Base-by-base conservation (phyloP, 2,329 filamentous ascomycete species). In the Sclerotinia borealis region DNA sequence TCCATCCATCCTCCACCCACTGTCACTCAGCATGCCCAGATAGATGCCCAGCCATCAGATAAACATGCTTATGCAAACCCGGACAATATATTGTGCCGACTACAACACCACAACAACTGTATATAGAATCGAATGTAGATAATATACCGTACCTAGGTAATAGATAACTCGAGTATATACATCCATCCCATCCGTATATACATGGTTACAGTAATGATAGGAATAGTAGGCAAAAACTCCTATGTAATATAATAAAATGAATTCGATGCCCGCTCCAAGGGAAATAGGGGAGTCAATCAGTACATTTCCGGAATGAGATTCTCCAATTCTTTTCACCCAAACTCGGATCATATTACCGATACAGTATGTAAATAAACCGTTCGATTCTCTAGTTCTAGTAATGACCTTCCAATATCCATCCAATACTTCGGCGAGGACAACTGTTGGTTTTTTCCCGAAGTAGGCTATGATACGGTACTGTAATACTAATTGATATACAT, bases 1-100 rank as follows among this genome's bases (percentile, higher is more conserved):
- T n/a, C n/a, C n/a, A n/a, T n/a, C n/a, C n/a, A n/a, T n/a, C n/a
- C n/a, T n/a, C n/a, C 49, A 17, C 49, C 49, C 49, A 51, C n/a
- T 51, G 49, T 51, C 49, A 17, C 49, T 37, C 49, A 52, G 31
- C 47, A 31, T 52, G 31, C 49, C 31, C 49, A 52, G 19, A n/a
- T n/a, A n/a, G n/a, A n/a, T n/a, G n/a, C n/a, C n/a, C 41, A 11
- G 52, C 39, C 39, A 56, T 56, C 56, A 59, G 56, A 59, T 59
- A 37, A 34, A 43, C 37, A 61, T 61, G 59, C 59, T 61, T 55
- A 45, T 61, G 37, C 48, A 11, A 34, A 52, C 15, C 29, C 49
- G 59, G 37, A 45, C 36, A 54, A 55, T 61, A 47, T 19, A 34
- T 27, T 41, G 22, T 34, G 36, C 27, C 59, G 47, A 54, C 29